Conservation (phyloP, 2,329 filamentous ascomycete species). For the Lasiodiplodia hormozganensis region DNA sequence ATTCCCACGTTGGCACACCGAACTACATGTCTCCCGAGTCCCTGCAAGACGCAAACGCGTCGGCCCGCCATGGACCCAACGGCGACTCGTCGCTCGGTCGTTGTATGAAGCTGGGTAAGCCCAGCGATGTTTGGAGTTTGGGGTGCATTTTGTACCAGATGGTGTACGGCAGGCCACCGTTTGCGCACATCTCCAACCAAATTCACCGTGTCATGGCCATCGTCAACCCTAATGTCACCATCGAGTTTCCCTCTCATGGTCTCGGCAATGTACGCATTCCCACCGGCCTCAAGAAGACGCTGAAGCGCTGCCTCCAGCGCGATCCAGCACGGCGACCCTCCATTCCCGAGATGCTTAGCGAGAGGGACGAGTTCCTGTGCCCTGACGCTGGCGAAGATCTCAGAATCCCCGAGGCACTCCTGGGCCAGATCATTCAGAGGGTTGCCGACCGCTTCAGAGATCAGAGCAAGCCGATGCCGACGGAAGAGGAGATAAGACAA, state of each 20-base stretch:
- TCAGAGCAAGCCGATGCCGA: constrained; percentile 58
- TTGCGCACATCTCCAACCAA: constrained; percentile 87
- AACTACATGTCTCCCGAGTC: constrained; percentile 99
- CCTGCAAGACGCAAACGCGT: constrained; percentile 82
- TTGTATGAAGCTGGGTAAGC: constrained; percentile 94
- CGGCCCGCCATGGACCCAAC: constrained; percentile 50
- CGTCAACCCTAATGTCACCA: constrained; percentile 76
- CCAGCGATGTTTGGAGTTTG: constrained; percentile 93
- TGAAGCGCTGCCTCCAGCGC: constrained; percentile 65
- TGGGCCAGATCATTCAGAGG: constrained; percentile 65
- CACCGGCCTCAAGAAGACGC: constrained; percentile 60
- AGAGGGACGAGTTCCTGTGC: constrained; percentile 64
- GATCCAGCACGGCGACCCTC: constrained; percentile 64
- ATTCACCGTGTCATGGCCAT: constrained; percentile 88
- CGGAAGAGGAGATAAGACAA: constrained; percentile 59
- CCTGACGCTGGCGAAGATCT: constrained; percentile 62
- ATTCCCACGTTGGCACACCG: constrained; percentile 92
- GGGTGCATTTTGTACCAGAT: constrained; percentile 98
- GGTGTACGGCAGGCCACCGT: constrained; percentile 96
- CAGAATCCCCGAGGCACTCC: constrained; percentile 59
- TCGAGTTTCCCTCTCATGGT: constrained; percentile 74
- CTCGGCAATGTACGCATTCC: constrained; percentile 68
- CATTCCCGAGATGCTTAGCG: constrained; percentile 62
- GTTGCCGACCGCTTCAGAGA: constrained; percentile 67
- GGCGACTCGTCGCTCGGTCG: constrained; percentile 61